Percentiles rank a stretch among this genome's conserved stretches.
phyloP scores from a whole-genome alignment of 2,329 filamentous ascomycete species.

The Calonectria henricotiae region DNA sequence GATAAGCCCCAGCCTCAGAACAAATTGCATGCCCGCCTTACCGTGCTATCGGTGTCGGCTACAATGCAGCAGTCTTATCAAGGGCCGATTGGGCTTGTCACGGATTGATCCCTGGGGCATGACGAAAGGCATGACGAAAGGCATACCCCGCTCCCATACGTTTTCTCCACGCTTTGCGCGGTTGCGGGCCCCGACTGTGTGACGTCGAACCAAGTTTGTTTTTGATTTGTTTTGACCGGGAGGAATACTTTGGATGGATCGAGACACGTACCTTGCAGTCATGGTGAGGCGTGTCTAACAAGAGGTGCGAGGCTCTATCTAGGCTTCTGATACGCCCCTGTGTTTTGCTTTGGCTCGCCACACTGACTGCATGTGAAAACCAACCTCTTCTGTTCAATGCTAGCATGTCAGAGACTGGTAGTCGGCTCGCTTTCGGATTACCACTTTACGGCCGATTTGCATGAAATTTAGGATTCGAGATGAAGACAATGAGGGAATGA shows the following conservation, averaged over 20 bases:
- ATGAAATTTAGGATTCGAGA: not conserved
- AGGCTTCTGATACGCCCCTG: not conserved
- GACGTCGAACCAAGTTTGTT: not conserved
- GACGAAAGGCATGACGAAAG: conserved; percentile 22
- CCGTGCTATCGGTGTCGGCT: conserved; percentile 5
- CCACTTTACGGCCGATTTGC: not conserved
- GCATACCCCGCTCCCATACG: conserved; percentile 8
- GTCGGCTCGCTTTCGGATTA: not conserved
- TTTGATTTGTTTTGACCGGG: not conserved
- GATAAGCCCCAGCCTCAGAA: not conserved
- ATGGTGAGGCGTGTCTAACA: not conserved
- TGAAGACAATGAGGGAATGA: not conserved
- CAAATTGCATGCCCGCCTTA: conserved; percentile 6
- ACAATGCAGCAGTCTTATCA: conserved; percentile 12
- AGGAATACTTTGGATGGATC: not conserved
- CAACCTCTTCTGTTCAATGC: not conserved
- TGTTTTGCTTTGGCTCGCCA: not conserved
- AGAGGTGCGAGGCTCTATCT: not conserved
- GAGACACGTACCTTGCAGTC: conserved; percentile 12
- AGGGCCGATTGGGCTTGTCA: conserved; percentile 10
- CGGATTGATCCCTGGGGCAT: conserved; percentile 14
- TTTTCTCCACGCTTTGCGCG: conserved; percentile 20
- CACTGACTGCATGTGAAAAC: conserved; percentile 13
- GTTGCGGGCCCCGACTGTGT: not conserved
- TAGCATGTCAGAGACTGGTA: not conserved